phyloP scores from a whole-genome alignment of 2,329 filamentous ascomycete genomes.

The Ascochyta clinopodiicola region DNA sequence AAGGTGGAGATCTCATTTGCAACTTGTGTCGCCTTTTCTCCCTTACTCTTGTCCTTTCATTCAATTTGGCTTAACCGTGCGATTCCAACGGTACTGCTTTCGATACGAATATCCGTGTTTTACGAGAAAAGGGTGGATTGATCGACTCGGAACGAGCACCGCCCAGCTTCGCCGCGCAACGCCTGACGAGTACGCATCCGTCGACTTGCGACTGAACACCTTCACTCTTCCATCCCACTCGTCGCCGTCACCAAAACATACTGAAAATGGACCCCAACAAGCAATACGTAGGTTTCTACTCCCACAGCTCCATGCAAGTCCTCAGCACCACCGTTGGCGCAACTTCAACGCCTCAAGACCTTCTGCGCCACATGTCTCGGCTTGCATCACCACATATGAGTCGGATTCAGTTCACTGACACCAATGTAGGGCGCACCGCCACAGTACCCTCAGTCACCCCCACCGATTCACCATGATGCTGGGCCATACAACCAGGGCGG shows the following conservation, averaged over 20 bases:
- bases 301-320: neutral
- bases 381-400: conserved; percentile 4
- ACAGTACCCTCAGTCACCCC: conserved; percentile 41
- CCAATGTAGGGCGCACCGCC: conserved; percentile 38
- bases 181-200: conserved; percentile 15
- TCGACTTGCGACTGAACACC: conserved; percentile 10
- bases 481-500: conserved; percentile 29
- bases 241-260: neutral
- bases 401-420: conserved; percentile 24
- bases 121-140: neutral
- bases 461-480: conserved; percentile 42
- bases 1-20: conserved; percentile 1
- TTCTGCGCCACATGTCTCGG: conserved; percentile 13
- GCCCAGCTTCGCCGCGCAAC: conserved; percentile 30
- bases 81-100: neutral
- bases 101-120: neutral
- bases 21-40: neutral
- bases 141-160: conserved; percentile 15
- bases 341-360: neutral
- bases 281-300: conserved; percentile 37
- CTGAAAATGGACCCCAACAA: conserved; percentile 20
- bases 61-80: neutral
- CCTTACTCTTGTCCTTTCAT: neutral
- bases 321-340: neutral
- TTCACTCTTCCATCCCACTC: conserved; percentile 16